Evolutionary conservation across 371 early-diverging fungal species (phyloP), one percentile per base, ranked within the genome.

Genomic region (Haplosporangium sp.): DNA sequence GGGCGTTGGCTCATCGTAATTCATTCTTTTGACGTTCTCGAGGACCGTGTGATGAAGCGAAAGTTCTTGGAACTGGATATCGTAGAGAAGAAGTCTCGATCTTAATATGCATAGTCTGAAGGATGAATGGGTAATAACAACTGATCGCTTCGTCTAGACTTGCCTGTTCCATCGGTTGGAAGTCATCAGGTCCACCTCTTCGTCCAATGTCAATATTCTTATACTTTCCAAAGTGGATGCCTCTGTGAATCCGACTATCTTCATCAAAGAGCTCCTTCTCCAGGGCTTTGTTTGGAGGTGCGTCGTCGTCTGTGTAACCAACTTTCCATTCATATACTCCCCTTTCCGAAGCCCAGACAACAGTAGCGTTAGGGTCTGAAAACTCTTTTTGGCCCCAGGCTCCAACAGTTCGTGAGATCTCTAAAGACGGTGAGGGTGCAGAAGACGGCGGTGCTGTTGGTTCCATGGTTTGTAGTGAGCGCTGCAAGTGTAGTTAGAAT

Each of bases 1-100:
- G 41, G 92, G 91, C 5, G 93, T 94, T 29, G 95, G 94, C 10
- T 67, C 77, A 8, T 57, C 46, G 70, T 91, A 93, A 13, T 85
- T 75, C 46, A 87, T 84, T 13, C 90, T 82, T 47, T 83, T 61
- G 52, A 91, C 72, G 53, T 93, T 92, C 54, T 85, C 86, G 50
- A 85, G 81, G 76, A 89, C 83, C 8, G 75, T 82, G 37, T 86
- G 83, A 64, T 86, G 83, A 37, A 87, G 55, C 51, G 81, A 71
- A 16, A 85, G 82, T n/a, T 84, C 79, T 11, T 81, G 82, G 55
- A 87, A 86, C 87, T 86, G 1, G 9, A 50, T 16, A 2, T 13
- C 16, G 45, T 6, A 16, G 0, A 50, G 41, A 6, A 50, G 41
- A n/a, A 9, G 13, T 2, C 6, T 37, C 43, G 21, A 21, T 45